Base-by-base conservation (phyloP, 305 asterid genomes). In the Ruellia speciosa region DNA sequence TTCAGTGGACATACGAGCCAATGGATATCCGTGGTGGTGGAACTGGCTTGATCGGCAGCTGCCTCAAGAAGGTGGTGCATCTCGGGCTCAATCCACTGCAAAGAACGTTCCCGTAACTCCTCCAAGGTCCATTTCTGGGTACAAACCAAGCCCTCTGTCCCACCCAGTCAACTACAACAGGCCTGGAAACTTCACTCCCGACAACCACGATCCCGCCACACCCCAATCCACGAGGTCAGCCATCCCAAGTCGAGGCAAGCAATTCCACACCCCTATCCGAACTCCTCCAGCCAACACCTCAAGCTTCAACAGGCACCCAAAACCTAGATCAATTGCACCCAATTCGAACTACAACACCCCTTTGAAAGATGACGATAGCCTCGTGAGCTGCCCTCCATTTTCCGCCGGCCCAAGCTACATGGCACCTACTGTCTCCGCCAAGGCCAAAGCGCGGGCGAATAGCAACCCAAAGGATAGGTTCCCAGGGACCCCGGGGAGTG, bases 391-490 rank as follows among this genome's bases (percentile, higher is more conserved):
- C 59, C 93, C 90, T 14, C 86, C 90, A 0, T 85, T 81, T 63
- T 79, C 84, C 3, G 82, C 82, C 0, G 81, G 52, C 57, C 95
- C 88, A 33, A 83, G 60, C 64, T 85, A 85, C 70, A 85, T 85
- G 95, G 52, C 69, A 15, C 88, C 88, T 3, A 85, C 95, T 3
- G 80, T 68, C 16, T 86, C 95, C 31, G 85, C 95, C 18, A 81
- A 74, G 65, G 88, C 92, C 31, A 85, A 81, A 72, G 72, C 31
- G 58, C 74, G 99, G 56, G 82, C 95, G 0, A 71, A 62, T 59
- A 88, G 94, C 81, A 90, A 81, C 31, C 97, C 94, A 0, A 86
- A 73, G 77, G 97, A 88, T 61, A 75, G 97, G 78, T 55, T 83
- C 34, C 70, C 90, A 0, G 78, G 79, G 43, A 85, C 90, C 12